These are phyloP conservation scores for Neltuma alba DNA, from an alignment of 306 rosid species.

Conservation along the genomic window DNA sequence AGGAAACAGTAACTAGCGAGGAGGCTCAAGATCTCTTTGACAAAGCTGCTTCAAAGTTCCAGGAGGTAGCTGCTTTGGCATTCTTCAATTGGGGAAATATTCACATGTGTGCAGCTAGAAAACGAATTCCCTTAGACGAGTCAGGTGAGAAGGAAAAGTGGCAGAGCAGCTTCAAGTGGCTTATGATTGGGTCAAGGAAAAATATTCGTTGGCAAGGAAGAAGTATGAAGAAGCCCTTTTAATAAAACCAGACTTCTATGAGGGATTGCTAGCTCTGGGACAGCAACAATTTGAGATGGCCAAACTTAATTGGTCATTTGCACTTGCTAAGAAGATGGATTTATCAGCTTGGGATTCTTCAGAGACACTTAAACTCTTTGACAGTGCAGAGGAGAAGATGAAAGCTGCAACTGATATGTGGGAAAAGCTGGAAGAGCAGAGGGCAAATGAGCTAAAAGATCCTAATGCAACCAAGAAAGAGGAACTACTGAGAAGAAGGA, in stretches of 20 bases:
- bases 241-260: conserved; percentile 94
- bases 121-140: conserved; percentile 90
- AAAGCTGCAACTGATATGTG: conserved; percentile 95
- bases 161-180: conserved; percentile 86
- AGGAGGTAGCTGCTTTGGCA: conserved; percentile 98
- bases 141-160: conserved; percentile 76
- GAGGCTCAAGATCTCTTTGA: conserved; percentile 91
- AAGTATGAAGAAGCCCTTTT: conserved; percentile 88
- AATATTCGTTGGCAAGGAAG: conserved; percentile 83
- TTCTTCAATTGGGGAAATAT: conserved; percentile 99
- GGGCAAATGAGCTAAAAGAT: conserved; percentile 81
- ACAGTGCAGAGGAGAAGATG: conserved; percentile 94
- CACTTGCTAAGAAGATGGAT: conserved; percentile 87
- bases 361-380: conserved; percentile 76
- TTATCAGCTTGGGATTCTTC: conserved; percentile 72
- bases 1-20: conserved; percentile 93
- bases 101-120: conserved; percentile 96
- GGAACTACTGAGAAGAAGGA: conserved; percentile 73
- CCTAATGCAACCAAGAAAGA: conserved; percentile 85
- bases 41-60: conserved; percentile 95
- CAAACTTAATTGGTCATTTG: conserved; percentile 96
- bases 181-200: conserved; percentile 96
- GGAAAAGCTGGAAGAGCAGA: conserved; percentile 95
- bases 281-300: conserved; percentile 98
- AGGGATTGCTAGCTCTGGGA: conserved; percentile 90